A percentile compares a stretch with the other conserved stretches of the same genome.
Conservation (phyloP, 2,329 filamentous ascomycete species). For the Annulohypoxylon truncatum region DNA sequence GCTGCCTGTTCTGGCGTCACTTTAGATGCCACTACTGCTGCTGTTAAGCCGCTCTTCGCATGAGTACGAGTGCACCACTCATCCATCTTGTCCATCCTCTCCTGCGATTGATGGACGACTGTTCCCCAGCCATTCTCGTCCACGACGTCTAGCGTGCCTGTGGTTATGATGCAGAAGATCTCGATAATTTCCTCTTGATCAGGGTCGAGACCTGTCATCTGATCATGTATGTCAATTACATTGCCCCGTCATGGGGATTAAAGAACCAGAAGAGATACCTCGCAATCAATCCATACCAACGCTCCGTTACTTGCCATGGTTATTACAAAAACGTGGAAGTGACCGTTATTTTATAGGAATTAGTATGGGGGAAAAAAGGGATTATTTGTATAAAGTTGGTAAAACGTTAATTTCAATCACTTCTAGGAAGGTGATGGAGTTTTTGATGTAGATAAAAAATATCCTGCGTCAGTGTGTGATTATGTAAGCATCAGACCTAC, state of each 20-base stretch:
- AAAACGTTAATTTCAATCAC: not conserved
- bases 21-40: slow-evolving; percentile 77
- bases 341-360: not conserved
- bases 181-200: slow-evolving; percentile 88
- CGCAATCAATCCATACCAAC: slow-evolving; percentile 86
- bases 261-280: slow-evolving; percentile 52
- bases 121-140: slow-evolving; percentile 83
- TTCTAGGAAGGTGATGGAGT: not conserved
- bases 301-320: slow-evolving; percentile 55
- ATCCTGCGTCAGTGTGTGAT: not conserved
- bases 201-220: slow-evolving; percentile 93
- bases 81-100: slow-evolving; percentile 81
- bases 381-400: too few species aligned
- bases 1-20: slow-evolving; percentile 80
- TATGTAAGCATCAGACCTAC: not conserved
- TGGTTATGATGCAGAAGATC: slow-evolving; percentile 92
- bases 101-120: slow-evolving; percentile 78
- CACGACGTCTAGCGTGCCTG: slow-evolving; percentile 78
- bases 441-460: not conserved
- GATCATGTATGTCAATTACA: slow-evolving; percentile 19
- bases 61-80: slow-evolving; percentile 91
- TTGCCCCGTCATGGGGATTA: not conserved
- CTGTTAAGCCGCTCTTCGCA: slow-evolving; percentile 81
- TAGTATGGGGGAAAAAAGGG: not conserved
- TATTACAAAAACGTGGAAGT: not conserved